These are phyloP conservation scores for Ustilago hordei DNA, from an alignment of 1,284 basidiomycete genomes.

Conservation along the genomic window DNA sequence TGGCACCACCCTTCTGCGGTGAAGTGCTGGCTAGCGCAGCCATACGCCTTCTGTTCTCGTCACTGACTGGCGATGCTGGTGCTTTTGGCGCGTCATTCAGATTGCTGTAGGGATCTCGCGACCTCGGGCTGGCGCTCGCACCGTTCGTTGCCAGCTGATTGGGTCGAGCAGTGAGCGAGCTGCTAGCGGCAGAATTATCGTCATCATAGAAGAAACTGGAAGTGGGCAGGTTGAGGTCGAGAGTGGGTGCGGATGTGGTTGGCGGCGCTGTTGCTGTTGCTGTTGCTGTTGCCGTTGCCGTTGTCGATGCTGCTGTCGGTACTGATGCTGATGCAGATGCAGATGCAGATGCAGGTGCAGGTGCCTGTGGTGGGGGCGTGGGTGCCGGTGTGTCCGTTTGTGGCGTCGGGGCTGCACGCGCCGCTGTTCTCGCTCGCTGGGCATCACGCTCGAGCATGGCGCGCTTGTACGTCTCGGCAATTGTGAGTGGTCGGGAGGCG, in stretches of 20 bases:
- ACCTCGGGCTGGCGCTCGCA: neutral
- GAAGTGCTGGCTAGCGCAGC: slow-evolving; percentile 9
- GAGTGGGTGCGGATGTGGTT: slow-evolving; percentile 24
- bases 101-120: neutral
- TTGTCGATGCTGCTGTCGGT: neutral
- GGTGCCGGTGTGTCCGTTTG: neutral
- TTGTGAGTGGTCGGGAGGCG: slow-evolving; percentile 21
- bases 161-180: neutral
- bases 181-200: slow-evolving; percentile 4
- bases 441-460: slow-evolving; percentile 42
- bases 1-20: slow-evolving; percentile 9
- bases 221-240: slow-evolving; percentile 46
- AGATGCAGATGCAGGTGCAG: neutral
- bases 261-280: neutral
- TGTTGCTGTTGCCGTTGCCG: neutral
- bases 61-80: neutral
- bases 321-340: neutral
- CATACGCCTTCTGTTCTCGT: slow-evolving; percentile 12
- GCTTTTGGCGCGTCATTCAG: neutral
- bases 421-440: slow-evolving; percentile 13
- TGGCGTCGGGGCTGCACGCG: slow-evolving; percentile 2
- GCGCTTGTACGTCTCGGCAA: slow-evolving; percentile 41
- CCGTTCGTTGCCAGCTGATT: neutral
- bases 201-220: slow-evolving; percentile 42
- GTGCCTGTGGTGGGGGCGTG: neutral